Base-by-base conservation (phyloP, 345 rosid genomes). In the Gossypium sturtianum region DNA sequence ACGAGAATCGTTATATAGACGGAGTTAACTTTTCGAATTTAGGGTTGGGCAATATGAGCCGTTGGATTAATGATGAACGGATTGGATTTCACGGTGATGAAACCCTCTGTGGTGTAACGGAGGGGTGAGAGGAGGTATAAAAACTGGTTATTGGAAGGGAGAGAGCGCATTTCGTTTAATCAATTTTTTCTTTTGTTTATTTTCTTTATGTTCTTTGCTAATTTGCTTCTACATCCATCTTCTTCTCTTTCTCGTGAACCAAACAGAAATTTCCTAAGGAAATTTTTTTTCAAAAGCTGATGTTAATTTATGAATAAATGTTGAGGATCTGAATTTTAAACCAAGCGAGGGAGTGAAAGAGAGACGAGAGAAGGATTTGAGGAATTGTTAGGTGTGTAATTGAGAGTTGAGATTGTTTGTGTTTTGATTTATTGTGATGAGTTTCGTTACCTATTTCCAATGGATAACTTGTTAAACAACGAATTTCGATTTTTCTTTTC, bases 301-400 rank as follows among this genome's bases (percentile, higher is more conserved):
- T 41, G 53, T 67, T 23, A 66, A 71, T 79, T 79, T 64, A 61
- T 48, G 34, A 58, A 34, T 73, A 56, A 82, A 77, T 77, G 81
- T 59, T 17, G 59, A 75, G 77, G 81, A 81, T 85, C 84, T 79
- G 72, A 73, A 73, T 25, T 85, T 82, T 77, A 75, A 72, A 73
- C 43, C 75, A n/a, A 25, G 8, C 68, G 9, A 57, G 34, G 22
- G 66, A 63, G 53, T 60, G 73, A 51, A 17, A 66, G 56, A 44
- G 45, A 60, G 20, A 22, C 41, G 67, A 72, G 66, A 58, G 47
- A 43, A 17, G 63, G 56, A 53, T 64, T 51, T 59, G 44, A 45
- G 72, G 59, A 17, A 7, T 45, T 70, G 72, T 75, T 34, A 73
- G 76, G 82, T 76, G 81, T 59, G 86, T 48, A 20, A 75, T 73